phyloP scores from a whole-genome alignment of 495 filamentous ascomycete species.

The Neurospora intermedia region DNA sequence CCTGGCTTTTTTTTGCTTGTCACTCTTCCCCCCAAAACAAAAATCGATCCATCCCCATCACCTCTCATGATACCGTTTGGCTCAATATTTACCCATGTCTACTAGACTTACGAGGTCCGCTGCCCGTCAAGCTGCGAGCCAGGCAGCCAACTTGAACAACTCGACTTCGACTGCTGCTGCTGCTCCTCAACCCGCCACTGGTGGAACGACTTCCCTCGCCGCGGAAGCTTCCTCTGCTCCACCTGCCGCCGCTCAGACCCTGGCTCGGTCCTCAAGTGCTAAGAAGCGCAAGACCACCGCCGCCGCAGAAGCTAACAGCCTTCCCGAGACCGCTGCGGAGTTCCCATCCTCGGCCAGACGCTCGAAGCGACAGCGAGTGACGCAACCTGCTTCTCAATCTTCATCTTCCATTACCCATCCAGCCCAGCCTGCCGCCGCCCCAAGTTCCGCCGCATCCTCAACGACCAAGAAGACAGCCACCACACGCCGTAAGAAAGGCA shows the following conservation, averaged over 20 bases:
- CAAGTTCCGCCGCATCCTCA: slow-evolving; percentile 11
- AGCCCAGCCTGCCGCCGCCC: slow-evolving; percentile 12
- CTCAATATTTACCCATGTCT: slow-evolving; percentile 58
- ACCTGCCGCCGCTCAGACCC: slow-evolving; percentile 32
- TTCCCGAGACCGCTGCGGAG: slow-evolving; percentile 20
- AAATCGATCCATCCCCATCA: background rate
- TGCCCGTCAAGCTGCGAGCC: slow-evolving; percentile 59
- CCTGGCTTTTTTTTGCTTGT: background rate
- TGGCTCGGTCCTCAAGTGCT: slow-evolving; percentile 15
- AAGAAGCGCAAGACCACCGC: slow-evolving; percentile 31
- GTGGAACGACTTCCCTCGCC: background rate
- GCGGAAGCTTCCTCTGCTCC: slow-evolving; percentile 22
- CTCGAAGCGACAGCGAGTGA: slow-evolving; percentile 40
- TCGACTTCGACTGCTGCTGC: slow-evolving; percentile 28
- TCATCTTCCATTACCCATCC: slow-evolving; percentile 2
- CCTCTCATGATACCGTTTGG: slow-evolving; percentile 10
- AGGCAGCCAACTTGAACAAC: slow-evolving; percentile 31
- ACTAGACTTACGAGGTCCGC: slow-evolving; percentile 73
- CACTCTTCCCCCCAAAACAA: background rate
- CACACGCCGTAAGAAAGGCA: slow-evolving; percentile 50
- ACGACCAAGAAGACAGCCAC: slow-evolving; percentile 25
- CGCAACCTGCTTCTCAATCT: slow-evolving; percentile 18
- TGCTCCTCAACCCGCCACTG: slow-evolving; percentile 29
- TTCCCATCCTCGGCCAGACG: slow-evolving; percentile 32
- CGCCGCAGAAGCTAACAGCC: slow-evolving; percentile 10